Percentiles rank a stretch among this genome's conserved stretches.
phyloP scores from a whole-genome alignment of 2,329 filamentous ascomycete genomes.

The Orbilia javanica region DNA sequence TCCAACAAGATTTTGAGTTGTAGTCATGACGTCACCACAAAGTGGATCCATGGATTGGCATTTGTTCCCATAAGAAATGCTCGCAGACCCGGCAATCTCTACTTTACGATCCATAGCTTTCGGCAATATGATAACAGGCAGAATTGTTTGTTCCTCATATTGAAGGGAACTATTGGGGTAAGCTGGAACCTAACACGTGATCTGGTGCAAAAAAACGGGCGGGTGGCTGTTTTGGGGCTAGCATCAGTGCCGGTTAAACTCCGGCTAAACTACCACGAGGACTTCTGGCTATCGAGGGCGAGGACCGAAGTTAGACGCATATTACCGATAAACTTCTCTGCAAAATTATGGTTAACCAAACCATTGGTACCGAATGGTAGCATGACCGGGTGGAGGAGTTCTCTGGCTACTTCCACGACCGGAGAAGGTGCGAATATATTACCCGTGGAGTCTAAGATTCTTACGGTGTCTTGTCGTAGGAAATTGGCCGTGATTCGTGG shows the following conservation, averaged over 20 bases:
- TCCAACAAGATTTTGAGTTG: conserved; percentile 14
- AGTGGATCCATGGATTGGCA: background rate
- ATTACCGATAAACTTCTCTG: conserved; percentile 55
- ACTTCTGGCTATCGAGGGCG: conserved; percentile 31
- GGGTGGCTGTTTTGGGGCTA: conserved; percentile 1
- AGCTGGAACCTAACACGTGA: background rate
- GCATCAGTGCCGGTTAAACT: conserved; percentile 40
- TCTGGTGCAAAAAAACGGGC: background rate
- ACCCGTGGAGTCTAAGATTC: conserved; percentile 36
- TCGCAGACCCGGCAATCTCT: background rate
- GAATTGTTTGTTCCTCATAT: background rate
- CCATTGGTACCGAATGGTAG: conserved; percentile 37
- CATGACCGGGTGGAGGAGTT: conserved; percentile 46
- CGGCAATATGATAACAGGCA: conserved; percentile 13
- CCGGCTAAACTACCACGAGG: conserved; percentile 54
- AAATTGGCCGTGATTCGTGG: conserved; percentile 50
- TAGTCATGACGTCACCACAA: background rate
- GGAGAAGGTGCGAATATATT: conserved; percentile 37
- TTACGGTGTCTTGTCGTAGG: conserved; percentile 22
- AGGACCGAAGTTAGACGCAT: conserved; percentile 53
- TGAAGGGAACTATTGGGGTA: background rate
- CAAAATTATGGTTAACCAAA: conserved; percentile 56
- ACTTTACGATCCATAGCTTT: background rate
- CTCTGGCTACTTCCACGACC: conserved; percentile 30
- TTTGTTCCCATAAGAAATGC: no score